phyloP scores from a whole-genome alignment of 2,329 filamentous ascomycete species.

The Rhynchosporium secalis region DNA sequence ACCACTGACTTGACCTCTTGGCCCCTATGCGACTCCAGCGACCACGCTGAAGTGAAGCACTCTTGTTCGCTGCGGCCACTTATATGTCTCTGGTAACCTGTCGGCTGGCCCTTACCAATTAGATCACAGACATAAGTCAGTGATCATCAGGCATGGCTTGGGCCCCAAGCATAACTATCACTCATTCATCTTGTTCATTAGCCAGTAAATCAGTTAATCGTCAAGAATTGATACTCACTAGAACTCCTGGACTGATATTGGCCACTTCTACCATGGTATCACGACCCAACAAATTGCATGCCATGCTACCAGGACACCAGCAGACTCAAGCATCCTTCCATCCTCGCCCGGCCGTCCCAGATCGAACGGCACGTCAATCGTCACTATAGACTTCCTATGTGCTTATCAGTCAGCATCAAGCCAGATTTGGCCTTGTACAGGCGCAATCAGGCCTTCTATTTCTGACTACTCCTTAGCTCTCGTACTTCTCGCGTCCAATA shows the following conservation, averaged over 20 bases:
- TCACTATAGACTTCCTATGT: background rate
- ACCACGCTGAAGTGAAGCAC: no score
- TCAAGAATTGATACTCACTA: background rate
- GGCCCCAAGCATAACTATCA: no score
- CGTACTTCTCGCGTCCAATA: background rate
- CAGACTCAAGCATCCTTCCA: slow-evolving; percentile 6
- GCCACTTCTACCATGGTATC: background rate
- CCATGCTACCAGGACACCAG: background rate
- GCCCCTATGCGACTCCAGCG: background rate
- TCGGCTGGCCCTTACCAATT: no score
- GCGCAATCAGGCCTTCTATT: background rate
- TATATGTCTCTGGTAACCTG: no score
- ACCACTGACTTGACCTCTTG: background rate
- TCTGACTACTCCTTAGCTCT: background rate
- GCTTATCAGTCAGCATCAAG: slow-evolving; percentile 7
- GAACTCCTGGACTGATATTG: background rate
- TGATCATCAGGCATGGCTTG: no score
- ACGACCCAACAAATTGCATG: background rate
- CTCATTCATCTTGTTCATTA: no score
- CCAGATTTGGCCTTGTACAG: background rate
- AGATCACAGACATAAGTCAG: no score
- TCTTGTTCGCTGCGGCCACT: no score
- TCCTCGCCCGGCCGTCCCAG: background rate
- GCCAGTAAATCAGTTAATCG: no score
- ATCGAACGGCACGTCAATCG: background rate